Base-by-base conservation (phyloP, 208 protist species). In the Crithidia bombi region DNA sequence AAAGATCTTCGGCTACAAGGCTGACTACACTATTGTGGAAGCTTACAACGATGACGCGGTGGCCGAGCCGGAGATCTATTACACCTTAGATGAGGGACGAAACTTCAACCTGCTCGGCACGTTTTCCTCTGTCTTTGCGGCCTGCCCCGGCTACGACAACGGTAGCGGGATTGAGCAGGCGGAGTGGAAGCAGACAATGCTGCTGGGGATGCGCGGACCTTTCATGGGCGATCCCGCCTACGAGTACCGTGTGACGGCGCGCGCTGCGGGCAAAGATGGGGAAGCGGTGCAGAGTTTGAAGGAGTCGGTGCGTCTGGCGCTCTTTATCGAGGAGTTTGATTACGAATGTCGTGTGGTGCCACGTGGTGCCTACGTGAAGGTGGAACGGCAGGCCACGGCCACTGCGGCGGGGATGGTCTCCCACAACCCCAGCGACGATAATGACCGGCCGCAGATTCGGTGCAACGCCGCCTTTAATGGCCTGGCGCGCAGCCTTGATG, bases 171-270 rank as follows among this genome's bases (percentile, higher is more conserved):
- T 84, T 14, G 54, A 77, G 33, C 75, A 69, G 56, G 75, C 75
- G 55, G 81, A 93, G 51, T 75, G 83, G 59, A 95, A 95, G 78
- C 72, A 83, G 66, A 43, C 67, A 39, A 76, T 95, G 50, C 66
- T 93, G 44, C 73, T 82, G 17, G 78, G 81, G n/a, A 82, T 93
- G 77, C 84, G 78, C 35, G 90, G 90, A 2, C 62, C 72, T 6
- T 95, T 93, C 65, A 82, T 96, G 46, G 91, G 91, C 6, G 91
- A 96, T 59, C 88, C 91, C 1, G 84, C 91, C 3, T 96, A 94
- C 73, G 91, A 96, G 73, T 96, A 96, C 64, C 87, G 91, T 28
- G 70, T 96, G 17, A 76, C 82, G 32, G 58, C 74, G 21, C 33
- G 10, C 35, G 49, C 51, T 17, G 33, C 50, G 17, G 32, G 54